Evolutionary conservation across 148 eudicot genomes (phyloP), one percentile per base, ranked within the genome.

Genomic region (Persicaria maculosa): DNA sequence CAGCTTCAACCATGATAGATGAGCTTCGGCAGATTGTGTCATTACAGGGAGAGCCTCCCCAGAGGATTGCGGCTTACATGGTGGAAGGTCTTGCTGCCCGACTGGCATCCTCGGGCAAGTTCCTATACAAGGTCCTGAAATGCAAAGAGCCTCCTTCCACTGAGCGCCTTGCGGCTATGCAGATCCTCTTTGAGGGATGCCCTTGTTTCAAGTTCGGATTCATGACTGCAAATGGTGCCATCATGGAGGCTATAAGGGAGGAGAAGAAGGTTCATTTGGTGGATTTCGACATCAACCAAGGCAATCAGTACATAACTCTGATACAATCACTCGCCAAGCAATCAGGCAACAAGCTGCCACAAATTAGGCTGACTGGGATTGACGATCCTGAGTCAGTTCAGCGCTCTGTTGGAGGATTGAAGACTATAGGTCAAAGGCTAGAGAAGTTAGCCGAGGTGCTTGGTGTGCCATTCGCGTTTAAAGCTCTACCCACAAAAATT

Each of bases 31-130:
- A 88, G 68, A 84, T 80, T 78, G 98, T 94, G 64, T 88, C 98
- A 0, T 90, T 94, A 68, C 91, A 89, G 75, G 97, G 98, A 48
- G 97, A 90, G n/a, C 97, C 98, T 3, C 78, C 89, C 10, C 86
- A 91, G 50, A 84, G 98, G 78, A 89, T 90, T 74, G 91, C 95
- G 4, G 98, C 98, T 36, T 91, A 94, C 77, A 94, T 94, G 96
- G 96, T 94, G 50, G 98, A 94, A 87, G 98, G 96, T 36, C 89
- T 94, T 22, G 89, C 89, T 1, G 92, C 98, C 50, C 89, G 98
- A 16, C 71, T 94, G 74, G 98, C 87, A 45, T 82, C 84, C 5
- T 91, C 98, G 0, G 98, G 98, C 4, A 87, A 85, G 77, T 85
- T 88, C 71, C 90, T 94, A 64, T 94, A 90, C 79, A 87, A 84